Base-by-base conservation (phyloP, 331 rosid species). In the Dryas integrifolia region DNA sequence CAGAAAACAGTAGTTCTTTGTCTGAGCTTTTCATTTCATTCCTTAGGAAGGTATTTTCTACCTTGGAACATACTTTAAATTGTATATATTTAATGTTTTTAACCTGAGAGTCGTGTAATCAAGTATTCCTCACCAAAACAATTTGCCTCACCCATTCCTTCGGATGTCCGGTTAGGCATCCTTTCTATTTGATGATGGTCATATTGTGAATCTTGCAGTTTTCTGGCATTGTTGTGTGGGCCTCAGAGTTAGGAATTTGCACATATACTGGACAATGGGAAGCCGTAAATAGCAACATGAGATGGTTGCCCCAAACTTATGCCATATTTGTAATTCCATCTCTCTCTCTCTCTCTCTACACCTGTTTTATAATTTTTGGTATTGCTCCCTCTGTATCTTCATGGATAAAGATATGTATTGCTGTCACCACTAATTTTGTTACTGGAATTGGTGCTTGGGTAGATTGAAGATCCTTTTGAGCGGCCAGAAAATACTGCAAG, bases 381-480 rank as follows among this genome's bases (percentile, higher is more conserved):
- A 14, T 3, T 72, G 48, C 40, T 9, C 57, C 43, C 46, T 56
- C 57, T 69, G 50, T 64, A 21, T 58, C 38, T 26, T 65, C 30
- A 60, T 9, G 41, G 39, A 60, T 57, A 53, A 41, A 15, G 7
- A 44, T 6, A 51, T 52, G 15, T 44, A 41, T 70, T 72, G 11
- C 46, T 66, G 50, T 72, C 70, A 35, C 24, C 67, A 48, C 63
- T 72, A 57, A 77, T 70, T 67, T 63, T 70, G 72, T 63, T 59
- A 51, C 55, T 52, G 82, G 58, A 51, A 18, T 56, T 70, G 69
- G 39, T 77, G 85, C 65, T 53, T 83, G 73, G 68, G 67, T 73
- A 94, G 97, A 61, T 94, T 52, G 98, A 94, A 82, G 98, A 94
- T 84, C 98, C 98, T 68, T 88, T 94, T 77, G 90, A 86, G 86